Evolutionary conservation across 345 rosid species (phyloP), one percentile per base, ranked within the genome.

Genomic region (Theobroma cacao): DNA sequence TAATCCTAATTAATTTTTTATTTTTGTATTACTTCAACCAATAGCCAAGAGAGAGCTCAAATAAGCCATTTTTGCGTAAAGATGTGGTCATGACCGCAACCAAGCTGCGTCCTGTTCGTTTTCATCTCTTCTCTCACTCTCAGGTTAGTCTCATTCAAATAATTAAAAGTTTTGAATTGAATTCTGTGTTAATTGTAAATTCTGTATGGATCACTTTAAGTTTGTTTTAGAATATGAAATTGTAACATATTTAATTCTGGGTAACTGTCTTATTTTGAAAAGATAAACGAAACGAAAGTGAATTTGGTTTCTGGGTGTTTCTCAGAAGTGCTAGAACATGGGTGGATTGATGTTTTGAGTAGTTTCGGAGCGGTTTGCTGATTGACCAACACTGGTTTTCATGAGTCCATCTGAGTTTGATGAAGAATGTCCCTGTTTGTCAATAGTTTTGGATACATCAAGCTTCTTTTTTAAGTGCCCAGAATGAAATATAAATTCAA

Each of bases 211-310:
- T 56, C 47, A 4, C n/a, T 65, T 56, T 76, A 28, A 40, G 79
- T 79, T 73, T 76, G 68, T 48, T 76, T 69, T 48, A 43, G 17
- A 4, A 13, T 47, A 2, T 70, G 38, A 14, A 4, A 41, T 79
- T 22, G 48, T 10, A 28, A 67, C 81, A 71, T 75, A 40, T 82
- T 82, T 38, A 65, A 43, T 80, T 78, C 78, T 75, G 85, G 85
- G 84, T 22, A 36, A 45, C 43, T 75, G 7, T 43, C 43, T 5
- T 15, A 26, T 70, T 75, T 71, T 38, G 7, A 18, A 8, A 14
- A 48, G 17, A 52, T n/a, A 45, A 26, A 41, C 4, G 8, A 8
- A 30, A 28, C 28, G 56, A 69, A 8, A 24, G 40, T 26, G 24
- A 38, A 34, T 41, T n/a, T 47, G 15, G 11, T 75, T 40, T 38